Percentiles rank a stretch among this genome's conserved stretches.
Conservation (phyloP, 2,329 filamentous ascomycete species). For the Ceratocystis cubensis region DNA sequence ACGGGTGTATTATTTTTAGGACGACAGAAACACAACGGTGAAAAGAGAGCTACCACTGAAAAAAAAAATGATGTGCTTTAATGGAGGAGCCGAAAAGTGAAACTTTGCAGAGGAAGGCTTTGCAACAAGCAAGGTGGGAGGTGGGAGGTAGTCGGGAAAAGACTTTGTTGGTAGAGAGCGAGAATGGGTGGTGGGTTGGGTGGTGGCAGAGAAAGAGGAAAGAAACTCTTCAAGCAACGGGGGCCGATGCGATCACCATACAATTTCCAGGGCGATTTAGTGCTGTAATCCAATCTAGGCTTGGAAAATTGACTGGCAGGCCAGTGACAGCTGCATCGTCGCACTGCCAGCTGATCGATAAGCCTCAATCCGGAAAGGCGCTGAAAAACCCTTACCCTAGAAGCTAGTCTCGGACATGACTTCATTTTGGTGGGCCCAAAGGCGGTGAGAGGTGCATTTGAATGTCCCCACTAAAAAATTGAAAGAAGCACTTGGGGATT, state of each 20-base stretch:
- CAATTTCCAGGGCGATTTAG: conserved; percentile 16
- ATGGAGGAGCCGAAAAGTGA: neutral
- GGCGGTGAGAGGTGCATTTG: conserved; percentile 19
- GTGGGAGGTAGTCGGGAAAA: neutral
- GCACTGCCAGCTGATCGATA: conserved; percentile 9
- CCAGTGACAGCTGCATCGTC: neutral
- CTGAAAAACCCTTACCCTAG: conserved; percentile 10
- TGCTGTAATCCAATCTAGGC: conserved; percentile 9
- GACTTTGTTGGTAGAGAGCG: conserved; percentile 5
- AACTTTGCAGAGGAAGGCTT: neutral
- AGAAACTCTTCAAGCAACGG: conserved; percentile 17
- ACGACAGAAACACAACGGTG: neutral
- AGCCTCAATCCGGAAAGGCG: neutral
- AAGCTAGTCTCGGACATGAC: neutral
- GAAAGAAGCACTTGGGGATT: conserved; percentile 14
- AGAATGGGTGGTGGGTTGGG: neutral
- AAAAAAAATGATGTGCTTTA: neutral
- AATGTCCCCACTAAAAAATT: conserved; percentile 22
- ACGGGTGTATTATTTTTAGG: conserved; percentile 5
- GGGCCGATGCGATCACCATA: conserved; percentile 21
- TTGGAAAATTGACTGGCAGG: neutral
- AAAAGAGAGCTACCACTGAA: conserved; percentile 1
- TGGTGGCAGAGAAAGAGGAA: conserved; percentile 12
- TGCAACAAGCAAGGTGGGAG: neutral
- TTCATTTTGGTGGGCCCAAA: conserved; percentile 15